A percentile compares a stretch with the other conserved stretches of the same genome.
phyloP scores from a whole-genome alignment of 176 grass and related monocot species.

The Raddia guianensis region DNA sequence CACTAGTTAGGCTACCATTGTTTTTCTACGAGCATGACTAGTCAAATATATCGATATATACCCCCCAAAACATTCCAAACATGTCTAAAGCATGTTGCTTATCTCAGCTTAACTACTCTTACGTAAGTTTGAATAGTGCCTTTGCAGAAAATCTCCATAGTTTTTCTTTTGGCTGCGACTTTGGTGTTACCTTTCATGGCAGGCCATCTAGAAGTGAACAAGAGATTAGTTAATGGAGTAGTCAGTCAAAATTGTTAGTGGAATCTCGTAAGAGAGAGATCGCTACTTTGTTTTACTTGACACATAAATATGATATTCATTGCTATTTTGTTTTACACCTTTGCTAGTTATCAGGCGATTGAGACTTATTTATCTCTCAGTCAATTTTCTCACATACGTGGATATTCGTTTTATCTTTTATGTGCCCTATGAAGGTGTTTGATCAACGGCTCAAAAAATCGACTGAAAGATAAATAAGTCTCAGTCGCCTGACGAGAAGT shows the following conservation, averaged over 20 bases:
- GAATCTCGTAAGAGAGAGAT: too few relatives aligned
- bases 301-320: not conserved
- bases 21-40: too few relatives aligned
- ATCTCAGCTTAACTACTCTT: not conserved
- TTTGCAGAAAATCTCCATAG: not conserved
- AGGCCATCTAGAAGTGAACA: not conserved
- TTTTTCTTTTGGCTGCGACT: not conserved
- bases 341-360: too few relatives aligned
- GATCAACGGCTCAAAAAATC: too few relatives aligned
- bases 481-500: too few relatives aligned
- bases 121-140: not conserved
- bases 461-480: too few relatives aligned
- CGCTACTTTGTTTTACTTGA: not conserved
- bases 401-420: too few relatives aligned
- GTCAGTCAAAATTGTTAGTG: not conserved
- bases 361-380: too few relatives aligned
- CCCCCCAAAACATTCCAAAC: too few relatives aligned
- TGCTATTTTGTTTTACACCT: not conserved
- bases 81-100: not conserved
- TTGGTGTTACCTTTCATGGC: not conserved
- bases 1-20: not conserved
- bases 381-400: too few relatives aligned
- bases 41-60: too few relatives aligned
- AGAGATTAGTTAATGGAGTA: not conserved
- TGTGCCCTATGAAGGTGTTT: too few relatives aligned